Evolutionary conservation across 1,139 yeast genomes (phyloP).

Genomic region (Debaryomyces sp.): DNA sequence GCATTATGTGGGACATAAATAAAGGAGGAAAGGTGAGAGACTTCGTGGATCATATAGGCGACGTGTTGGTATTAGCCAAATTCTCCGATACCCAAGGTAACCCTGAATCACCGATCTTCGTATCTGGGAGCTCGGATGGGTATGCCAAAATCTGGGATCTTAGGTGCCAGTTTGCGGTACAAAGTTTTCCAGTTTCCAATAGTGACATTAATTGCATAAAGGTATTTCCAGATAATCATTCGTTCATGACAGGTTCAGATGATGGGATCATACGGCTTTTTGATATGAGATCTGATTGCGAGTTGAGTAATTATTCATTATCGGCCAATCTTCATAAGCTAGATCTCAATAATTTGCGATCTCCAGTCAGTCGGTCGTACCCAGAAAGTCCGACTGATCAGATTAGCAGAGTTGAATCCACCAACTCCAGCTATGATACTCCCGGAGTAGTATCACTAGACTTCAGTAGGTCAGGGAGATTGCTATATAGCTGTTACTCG

Average conservation of each 20-base stretch:
- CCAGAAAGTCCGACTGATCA: conserved; percentile 6
- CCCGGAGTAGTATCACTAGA: conserved; percentile 73
- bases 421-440: conserved; percentile 45
- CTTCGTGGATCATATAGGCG: conserved; percentile 79
- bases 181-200: conserved; percentile 61
- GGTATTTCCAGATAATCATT: conserved; percentile 70
- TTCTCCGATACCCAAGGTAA: conserved; percentile 23
- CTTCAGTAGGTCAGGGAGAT: conserved; percentile 74
- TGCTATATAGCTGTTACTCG: conserved; percentile 74
- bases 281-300: conserved; percentile 80
- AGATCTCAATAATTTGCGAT: not conserved
- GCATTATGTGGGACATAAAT: conserved; percentile 77
- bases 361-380: not conserved
- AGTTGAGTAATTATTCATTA: conserved; percentile 56
- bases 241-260: conserved; percentile 75
- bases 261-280: conserved; percentile 74
- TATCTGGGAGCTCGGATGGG: conserved; percentile 80
- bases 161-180: conserved; percentile 55
- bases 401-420: conserved; percentile 9
- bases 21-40: conserved; percentile 58
- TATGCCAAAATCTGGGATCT: conserved; percentile 73
- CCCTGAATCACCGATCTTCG: conserved; percentile 41
- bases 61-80: conserved; percentile 61
- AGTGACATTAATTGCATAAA: conserved; percentile 69
- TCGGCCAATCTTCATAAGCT: conserved; percentile 7